Conservation (phyloP, 805 yeast genomes). For the Starmerella scarabaei region DNA sequence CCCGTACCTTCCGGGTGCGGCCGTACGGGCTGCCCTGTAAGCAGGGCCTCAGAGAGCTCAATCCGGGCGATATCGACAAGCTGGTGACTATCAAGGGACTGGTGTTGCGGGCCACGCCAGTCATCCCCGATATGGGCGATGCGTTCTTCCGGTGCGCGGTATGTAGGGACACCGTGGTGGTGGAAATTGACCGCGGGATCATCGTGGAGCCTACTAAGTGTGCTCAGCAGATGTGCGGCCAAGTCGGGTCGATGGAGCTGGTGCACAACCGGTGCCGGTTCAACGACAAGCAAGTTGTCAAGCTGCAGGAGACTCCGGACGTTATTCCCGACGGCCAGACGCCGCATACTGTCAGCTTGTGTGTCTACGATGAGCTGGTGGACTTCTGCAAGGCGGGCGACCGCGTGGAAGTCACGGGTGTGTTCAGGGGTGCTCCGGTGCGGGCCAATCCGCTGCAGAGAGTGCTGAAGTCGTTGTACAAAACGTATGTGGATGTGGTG, state of each 20-base stretch:
- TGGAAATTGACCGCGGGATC: conserved; percentile 87
- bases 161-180: conserved; percentile 83
- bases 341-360: conserved; percentile 86
- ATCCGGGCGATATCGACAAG: conserved; percentile 90
- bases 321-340: conserved; percentile 97
- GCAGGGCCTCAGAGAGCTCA: conserved; percentile 79
- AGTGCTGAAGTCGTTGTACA: conserved; percentile 68
- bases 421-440: conserved; percentile 85
- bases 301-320: conserved; percentile 92
- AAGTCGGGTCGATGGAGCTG: conserved; percentile 73
- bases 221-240: conserved; percentile 78
- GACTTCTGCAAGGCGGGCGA: conserved; percentile 95
- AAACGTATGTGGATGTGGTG: conserved; percentile 88
- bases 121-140: conserved; percentile 94
- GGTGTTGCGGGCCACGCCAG: conserved; percentile 74
- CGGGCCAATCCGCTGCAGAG: conserved; percentile 76
- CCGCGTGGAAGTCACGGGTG: conserved; percentile 87
- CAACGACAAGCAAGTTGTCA: conserved; percentile 90
- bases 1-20: conserved; percentile 71
- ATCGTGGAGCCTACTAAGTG: conserved; percentile 88
- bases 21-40: conserved; percentile 66
- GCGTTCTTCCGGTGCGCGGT: conserved; percentile 93
- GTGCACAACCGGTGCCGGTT: conserved; percentile 86
- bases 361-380: conserved; percentile 91
- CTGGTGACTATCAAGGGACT: conserved; percentile 83